Conservation (phyloP, 2,329 filamentous ascomycete genomes). For the Bipolaris cookei region DNA sequence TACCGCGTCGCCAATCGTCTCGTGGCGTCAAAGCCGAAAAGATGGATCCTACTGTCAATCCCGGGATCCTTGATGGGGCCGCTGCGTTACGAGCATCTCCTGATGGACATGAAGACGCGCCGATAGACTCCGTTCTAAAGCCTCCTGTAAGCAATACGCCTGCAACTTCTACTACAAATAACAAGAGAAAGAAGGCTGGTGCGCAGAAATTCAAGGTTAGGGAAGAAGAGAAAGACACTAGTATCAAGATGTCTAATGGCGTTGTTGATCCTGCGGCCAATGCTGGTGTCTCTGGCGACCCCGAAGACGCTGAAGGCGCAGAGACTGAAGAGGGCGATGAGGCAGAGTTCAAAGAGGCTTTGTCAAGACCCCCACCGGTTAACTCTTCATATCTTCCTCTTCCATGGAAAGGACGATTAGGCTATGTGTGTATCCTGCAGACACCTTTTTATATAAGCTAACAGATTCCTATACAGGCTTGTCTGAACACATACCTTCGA, state of each 20-base stretch:
- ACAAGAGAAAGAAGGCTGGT: constrained; percentile 34
- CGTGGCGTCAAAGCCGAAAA: constrained; percentile 29
- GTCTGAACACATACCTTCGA: constrained; percentile 89
- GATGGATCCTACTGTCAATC: constrained; percentile 46
- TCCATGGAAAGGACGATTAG: constrained; percentile 87
- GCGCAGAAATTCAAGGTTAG: constrained; percentile 38
- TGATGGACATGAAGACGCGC: constrained; percentile 43
- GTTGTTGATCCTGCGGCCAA: constrained; percentile 21
- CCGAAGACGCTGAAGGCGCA: constrained; percentile 54
- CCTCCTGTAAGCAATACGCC: constrained; percentile 18
- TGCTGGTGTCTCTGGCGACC: constrained; percentile 47
- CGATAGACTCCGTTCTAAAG: constrained; percentile 15
- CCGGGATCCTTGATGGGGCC: constrained; percentile 52
- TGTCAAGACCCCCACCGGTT: constrained; percentile 73
- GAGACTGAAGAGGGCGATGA: constrained; percentile 60
- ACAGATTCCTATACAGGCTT: constrained; percentile 64
- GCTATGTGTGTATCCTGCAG: constrained; percentile 70
- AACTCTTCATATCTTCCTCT: constrained; percentile 84
- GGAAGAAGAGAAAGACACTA: constrained; percentile 24
- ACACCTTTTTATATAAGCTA: constrained; percentile 23
- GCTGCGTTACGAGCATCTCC: constrained; percentile 53
- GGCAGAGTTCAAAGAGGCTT: constrained; percentile 64
- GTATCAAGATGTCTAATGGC: constrained; percentile 18
- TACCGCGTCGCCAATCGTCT: constrained; percentile 36
- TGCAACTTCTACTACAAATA: constrained; percentile 25